These are phyloP conservation scores for Mortierella sp. DNA, from an alignment of 371 early-diverging fungal genomes.

Conservation along the genomic window DNA sequence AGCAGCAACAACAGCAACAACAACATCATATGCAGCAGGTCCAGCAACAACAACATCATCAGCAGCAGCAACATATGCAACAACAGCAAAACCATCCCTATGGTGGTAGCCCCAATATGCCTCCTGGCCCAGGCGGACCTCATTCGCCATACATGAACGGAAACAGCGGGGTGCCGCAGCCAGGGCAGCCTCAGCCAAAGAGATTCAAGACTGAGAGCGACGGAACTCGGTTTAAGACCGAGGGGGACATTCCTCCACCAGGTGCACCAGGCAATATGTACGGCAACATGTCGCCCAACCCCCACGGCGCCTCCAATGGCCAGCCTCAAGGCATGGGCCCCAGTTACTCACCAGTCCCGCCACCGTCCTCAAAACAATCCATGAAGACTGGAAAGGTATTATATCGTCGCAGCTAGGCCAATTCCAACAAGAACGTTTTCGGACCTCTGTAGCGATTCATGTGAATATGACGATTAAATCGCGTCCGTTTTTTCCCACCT, in stretches of 20 bases:
- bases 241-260: conserved; percentile 46
- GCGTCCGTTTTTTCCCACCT: neutral
- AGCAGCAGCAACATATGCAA: conserved; percentile 37
- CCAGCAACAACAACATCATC: conserved; percentile 30
- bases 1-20: conserved; percentile 49
- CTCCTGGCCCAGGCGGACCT: conserved; percentile 49
- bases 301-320: conserved; percentile 48
- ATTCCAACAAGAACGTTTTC: neutral
- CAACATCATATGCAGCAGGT: conserved; percentile 49
- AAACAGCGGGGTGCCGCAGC: conserved; percentile 38
- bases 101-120: conserved; percentile 54
- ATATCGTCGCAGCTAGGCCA: conserved; percentile 10
- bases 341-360: conserved; percentile 52
- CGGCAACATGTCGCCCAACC: conserved; percentile 57
- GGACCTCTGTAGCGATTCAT: conserved; percentile 10
- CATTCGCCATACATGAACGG: conserved; percentile 59
- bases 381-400: conserved; percentile 47
- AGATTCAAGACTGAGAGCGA: conserved; percentile 55
- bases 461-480: conserved; percentile 14
- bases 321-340: conserved; percentile 43
- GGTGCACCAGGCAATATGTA: conserved; percentile 50
- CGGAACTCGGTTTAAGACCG: conserved; percentile 50
- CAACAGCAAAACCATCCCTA: conserved; percentile 37
- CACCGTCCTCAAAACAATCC: conserved; percentile 43
- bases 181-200: conserved; percentile 54